These are phyloP conservation scores for Scheffersomyces quercinus DNA, from an alignment of 1,139 yeast genomes.

Conservation along the genomic window DNA sequence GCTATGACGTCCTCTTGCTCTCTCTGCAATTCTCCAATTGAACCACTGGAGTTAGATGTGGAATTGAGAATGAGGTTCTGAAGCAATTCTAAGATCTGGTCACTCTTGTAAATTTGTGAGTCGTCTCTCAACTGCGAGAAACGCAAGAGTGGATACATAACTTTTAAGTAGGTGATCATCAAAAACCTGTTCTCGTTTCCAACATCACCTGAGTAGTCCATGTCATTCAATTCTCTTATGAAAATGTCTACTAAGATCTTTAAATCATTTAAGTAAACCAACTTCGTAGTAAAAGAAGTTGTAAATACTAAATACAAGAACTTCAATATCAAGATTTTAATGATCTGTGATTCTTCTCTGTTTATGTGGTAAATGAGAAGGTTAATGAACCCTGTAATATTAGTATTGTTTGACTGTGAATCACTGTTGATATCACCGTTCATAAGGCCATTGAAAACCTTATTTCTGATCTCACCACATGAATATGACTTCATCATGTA, in stretches of 20 bases:
- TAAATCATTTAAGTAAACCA: slow-evolving; percentile 80
- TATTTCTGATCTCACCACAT: slow-evolving; percentile 35
- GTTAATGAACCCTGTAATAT: slow-evolving; percentile 41
- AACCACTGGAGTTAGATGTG: slow-evolving; percentile 11
- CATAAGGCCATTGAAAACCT: slow-evolving; percentile 49
- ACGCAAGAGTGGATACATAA: slow-evolving; percentile 67
- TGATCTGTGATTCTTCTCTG: slow-evolving; percentile 69
- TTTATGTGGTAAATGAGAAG: slow-evolving; percentile 60
- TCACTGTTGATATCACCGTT: slow-evolving; percentile 11
- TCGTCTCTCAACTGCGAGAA: slow-evolving; percentile 60
- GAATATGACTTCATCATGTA: slow-evolving; percentile 65
- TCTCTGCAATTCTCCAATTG: slow-evolving; percentile 10
- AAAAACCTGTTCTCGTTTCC: slow-evolving; percentile 56
- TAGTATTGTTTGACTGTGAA: slow-evolving; percentile 18
- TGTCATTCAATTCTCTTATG: slow-evolving; percentile 72
- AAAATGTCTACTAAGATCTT: slow-evolving; percentile 85
- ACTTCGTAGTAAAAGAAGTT: slow-evolving; percentile 60
- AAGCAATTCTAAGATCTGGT: slow-evolving; percentile 54
- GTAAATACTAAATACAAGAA: slow-evolving; percentile 75
- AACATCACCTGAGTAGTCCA: slow-evolving; percentile 39
- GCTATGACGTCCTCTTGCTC: slow-evolving; percentile 45
- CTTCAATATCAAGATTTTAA: slow-evolving; percentile 79
- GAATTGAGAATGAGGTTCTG: slow-evolving; percentile 42
- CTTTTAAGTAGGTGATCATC: slow-evolving; percentile 74
- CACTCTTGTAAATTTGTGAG: slow-evolving; percentile 55